Evolutionary conservation across 2,329 filamentous ascomycete genomes (phyloP), one percentile per base, ranked within the genome.

Genomic region (Chaetomiaceae sp.): DNA sequence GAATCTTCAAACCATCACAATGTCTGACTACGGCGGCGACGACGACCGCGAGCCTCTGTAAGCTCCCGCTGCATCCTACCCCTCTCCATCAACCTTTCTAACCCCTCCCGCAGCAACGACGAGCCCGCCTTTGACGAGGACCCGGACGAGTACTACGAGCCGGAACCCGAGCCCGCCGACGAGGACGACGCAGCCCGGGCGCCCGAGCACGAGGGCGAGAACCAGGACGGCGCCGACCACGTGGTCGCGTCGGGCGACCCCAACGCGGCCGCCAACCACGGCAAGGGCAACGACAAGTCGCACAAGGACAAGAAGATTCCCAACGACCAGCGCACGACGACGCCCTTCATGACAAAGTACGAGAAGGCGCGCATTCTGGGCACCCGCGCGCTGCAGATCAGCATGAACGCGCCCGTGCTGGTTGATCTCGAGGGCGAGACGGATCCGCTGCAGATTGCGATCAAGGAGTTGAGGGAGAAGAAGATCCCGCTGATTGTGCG

Each of bases 321-420:
- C 53, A 88, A 89, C 62, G 88, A 91, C 61, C 83, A 95, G 73
- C 84, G 94, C 64, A 88, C 83, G 22, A 99, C 94, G 8, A 99
- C 94, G 25, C 94, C 92, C 2, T 99, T 96, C 75, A 95, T 99
- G 92, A 99, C 94, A 62, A 99, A 99, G 76, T 99, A 99, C 74
- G 94, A 99, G 79, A 83, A 86, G 64, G 94, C 94, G 59, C 85
- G 94, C 67, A 92, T 99, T 55, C 75, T 99, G 60, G 94, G 94
- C 44, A 97, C 94, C 37, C 81, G 94, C 62, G 94, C 94, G 37
- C 73, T 97, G 68, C 94, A 99, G 73, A 97, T 99, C 68, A 96
- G 94, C 75, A 95, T 96, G 86, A 97, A 97, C 71, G 94, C 94
- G 55, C 94, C 94, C 3, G 91, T 97, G 27, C 80, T 99, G 42